These are phyloP conservation scores for Starmerella asiatica DNA, from an alignment of 805 yeast species.

Conservation along the genomic window DNA sequence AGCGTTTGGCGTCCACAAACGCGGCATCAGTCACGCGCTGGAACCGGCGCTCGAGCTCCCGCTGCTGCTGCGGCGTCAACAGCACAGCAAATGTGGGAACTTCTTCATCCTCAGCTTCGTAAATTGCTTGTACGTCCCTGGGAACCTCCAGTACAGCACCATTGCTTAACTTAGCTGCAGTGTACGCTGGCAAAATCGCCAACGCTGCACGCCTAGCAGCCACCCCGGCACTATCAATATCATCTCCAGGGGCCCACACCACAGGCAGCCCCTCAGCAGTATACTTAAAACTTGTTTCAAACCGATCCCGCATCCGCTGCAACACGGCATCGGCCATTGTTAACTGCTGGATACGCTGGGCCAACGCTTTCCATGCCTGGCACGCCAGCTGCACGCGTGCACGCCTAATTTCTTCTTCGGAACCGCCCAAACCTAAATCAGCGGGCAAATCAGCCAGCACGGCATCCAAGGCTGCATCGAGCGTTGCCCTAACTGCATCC, in stretches of 20 bases:
- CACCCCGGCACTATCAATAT: constrained; percentile 53
- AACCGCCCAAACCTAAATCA: constrained; percentile 49
- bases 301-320: constrained; percentile 55
- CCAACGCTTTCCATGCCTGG: constrained; percentile 53
- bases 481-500: constrained; percentile 42
- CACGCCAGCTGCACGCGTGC: constrained; percentile 36
- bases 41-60: constrained; percentile 43
- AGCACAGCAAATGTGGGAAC: constrained; percentile 35
- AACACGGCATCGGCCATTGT: constrained; percentile 54
- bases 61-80: constrained; percentile 44
- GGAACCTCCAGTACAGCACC: constrained; percentile 31
- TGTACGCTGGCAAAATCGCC: constrained; percentile 43
- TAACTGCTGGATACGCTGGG: constrained; percentile 45
- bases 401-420: constrained; percentile 31
- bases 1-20: constrained; percentile 77
- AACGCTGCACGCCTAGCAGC: constrained; percentile 48
- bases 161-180: constrained; percentile 35
- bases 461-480: constrained; percentile 28
- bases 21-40: constrained; percentile 65
- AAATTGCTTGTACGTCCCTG: constrained; percentile 44
- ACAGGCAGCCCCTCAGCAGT: constrained; percentile 73
- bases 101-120: constrained; percentile 28
- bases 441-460: constrained; percentile 26
- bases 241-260: constrained; percentile 60
- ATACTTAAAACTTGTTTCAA: constrained; percentile 72